phyloP scores from a whole-genome alignment of 1,284 basidiomycete species.

The Hemileia vastatrix region DNA sequence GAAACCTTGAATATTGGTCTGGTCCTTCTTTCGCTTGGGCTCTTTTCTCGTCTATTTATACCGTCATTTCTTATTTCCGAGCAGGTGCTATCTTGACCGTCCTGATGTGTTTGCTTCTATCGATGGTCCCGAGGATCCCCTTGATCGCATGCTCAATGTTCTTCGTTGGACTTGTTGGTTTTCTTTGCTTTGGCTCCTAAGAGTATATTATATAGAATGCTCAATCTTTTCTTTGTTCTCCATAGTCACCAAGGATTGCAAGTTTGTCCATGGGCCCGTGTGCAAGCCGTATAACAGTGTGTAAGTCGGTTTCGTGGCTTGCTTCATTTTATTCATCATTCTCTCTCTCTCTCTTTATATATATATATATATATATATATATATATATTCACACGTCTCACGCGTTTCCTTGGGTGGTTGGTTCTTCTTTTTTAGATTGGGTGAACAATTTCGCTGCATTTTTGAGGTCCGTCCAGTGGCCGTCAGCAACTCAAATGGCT shows the following conservation, averaged over 20 bases:
- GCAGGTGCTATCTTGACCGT: constrained; percentile 20
- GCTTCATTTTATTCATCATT: constrained; percentile 6
- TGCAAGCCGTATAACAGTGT: constrained; percentile 21
- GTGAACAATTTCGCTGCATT: constrained; percentile 24
- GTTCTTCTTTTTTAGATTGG: constrained; percentile 49
- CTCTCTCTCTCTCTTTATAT: neutral
- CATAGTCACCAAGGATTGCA: constrained; percentile 76
- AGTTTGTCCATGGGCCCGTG: constrained; percentile 54
- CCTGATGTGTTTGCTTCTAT: constrained; percentile 19
- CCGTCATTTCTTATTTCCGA: neutral
- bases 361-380: constrained; percentile 6
- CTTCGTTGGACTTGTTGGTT: constrained; percentile 19
- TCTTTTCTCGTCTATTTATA: too few species aligned
- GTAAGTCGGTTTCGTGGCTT: constrained; percentile 49
- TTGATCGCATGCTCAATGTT: constrained; percentile 19
- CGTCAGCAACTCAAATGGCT: constrained; percentile 2
- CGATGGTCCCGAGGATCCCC: constrained; percentile 8
- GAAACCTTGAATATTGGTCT: constrained; percentile 18
- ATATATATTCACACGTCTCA: constrained; percentile 1
- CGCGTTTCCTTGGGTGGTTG: constrained; percentile 59
- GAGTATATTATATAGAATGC: neutral
- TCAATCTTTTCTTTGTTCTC: neutral
- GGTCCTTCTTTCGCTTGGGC: neutral
- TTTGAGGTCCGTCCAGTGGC: constrained; percentile 2
- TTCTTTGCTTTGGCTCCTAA: neutral